Percentiles rank a stretch among this genome's conserved stretches.
These are phyloP conservation scores for Flaveria sonorensis DNA, from an alignment of 129 eudicot species.

Conservation along the genomic window DNA sequence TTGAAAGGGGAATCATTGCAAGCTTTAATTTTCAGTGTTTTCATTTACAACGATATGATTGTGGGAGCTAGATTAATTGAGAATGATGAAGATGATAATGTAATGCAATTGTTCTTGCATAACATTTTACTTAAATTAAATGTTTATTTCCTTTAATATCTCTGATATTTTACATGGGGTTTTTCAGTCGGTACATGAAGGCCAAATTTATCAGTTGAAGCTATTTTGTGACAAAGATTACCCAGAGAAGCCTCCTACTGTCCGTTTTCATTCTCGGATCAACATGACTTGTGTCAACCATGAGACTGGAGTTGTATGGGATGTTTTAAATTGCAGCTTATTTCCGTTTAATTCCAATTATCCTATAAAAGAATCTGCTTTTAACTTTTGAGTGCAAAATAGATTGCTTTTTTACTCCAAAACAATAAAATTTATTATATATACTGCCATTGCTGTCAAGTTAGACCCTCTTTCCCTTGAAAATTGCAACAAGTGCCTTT, in stretches of 20 bases:
- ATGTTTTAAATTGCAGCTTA: neutral
- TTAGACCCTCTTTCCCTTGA: too few relatives aligned
- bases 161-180: neutral
- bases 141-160: neutral
- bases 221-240: slow-evolving; percentile 94
- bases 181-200: slow-evolving; percentile 85
- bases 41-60: too few relatives aligned
- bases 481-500: too few relatives aligned
- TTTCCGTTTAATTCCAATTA: neutral
- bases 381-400: slow-evolving; percentile 9
- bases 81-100: too few relatives aligned
- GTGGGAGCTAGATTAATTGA: too few relatives aligned
- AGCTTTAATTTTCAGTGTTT: neutral
- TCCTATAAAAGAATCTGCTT: slow-evolving; percentile 1
- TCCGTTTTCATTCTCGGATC: slow-evolving; percentile 75
- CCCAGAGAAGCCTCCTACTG: slow-evolving; percentile 89
- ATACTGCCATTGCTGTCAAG: too few relatives aligned
- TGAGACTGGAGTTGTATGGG: slow-evolving; percentile 76
- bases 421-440: neutral
- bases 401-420: neutral
- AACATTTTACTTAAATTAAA: neutral
- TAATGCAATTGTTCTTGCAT: neutral
- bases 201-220: slow-evolving; percentile 88
- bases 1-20: neutral
- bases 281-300: slow-evolving; percentile 84